A percentile compares a stretch with the other conserved stretches of the same genome.
Conservation (phyloP, 2,329 filamentous ascomycete genomes). For the Aspergillus awamori region DNA sequence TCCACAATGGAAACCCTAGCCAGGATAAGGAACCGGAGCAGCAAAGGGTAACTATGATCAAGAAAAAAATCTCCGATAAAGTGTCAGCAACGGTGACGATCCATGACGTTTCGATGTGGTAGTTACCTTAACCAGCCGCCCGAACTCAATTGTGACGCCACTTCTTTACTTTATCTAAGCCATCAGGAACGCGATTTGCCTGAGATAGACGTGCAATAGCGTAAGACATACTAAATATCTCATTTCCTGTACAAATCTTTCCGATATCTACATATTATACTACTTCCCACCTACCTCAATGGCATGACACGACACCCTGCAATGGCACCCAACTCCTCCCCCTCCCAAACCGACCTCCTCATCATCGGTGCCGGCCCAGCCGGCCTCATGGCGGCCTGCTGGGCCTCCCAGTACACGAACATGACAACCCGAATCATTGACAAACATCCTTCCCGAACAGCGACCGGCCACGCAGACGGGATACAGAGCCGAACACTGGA, state of each 20-base stretch:
- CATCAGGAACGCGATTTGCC: not conserved
- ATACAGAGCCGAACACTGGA: constrained; percentile 69
- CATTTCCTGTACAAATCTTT: not conserved
- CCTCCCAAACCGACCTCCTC: constrained; percentile 2
- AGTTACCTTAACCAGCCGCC: not conserved
- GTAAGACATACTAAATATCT: not conserved
- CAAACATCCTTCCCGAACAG: constrained; percentile 17
- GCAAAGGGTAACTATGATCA: not conserved
- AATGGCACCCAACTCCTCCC: no score
- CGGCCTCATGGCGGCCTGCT: constrained; percentile 22
- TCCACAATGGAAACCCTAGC: no score
- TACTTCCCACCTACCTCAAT: not conserved
- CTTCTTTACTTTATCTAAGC: not conserved
- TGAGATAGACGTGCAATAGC: no score
- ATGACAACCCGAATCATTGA: constrained; percentile 28
- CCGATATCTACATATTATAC: not conserved
- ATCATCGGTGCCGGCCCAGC: constrained; percentile 9
- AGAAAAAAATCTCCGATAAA: not conserved
- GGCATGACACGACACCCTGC: not conserved
- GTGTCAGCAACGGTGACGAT: not conserved
- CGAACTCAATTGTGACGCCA: not conserved
- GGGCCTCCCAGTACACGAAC: constrained; percentile 17
- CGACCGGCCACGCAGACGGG: constrained; percentile 53
- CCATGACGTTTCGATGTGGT: not conserved
- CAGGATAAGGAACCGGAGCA: no score